Evolutionary conservation across 805 yeast genomes (phyloP).

Genomic region (Zygotorulaspora sp.): DNA sequence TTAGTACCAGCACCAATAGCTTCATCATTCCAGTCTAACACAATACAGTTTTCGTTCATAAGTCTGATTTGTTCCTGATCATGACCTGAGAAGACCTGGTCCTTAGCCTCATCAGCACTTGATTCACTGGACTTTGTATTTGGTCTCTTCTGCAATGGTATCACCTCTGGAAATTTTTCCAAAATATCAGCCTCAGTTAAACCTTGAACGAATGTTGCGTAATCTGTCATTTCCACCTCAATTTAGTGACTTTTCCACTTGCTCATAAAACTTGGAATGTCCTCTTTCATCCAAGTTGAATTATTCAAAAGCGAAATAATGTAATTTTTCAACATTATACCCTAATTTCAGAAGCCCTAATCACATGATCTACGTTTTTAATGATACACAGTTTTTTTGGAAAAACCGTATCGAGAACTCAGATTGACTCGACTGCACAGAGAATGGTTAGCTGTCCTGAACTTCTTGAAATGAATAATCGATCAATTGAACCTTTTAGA

Average conservation of each 20-base stretch:
- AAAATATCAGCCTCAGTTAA: constrained; percentile 49
- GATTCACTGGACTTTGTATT: constrained; percentile 46
- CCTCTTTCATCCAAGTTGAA: no score
- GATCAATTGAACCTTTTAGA: no score
- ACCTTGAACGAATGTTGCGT: constrained; percentile 51
- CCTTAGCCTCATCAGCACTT: constrained; percentile 31
- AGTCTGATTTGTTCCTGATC: constrained; percentile 90
- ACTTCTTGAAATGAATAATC: no score
- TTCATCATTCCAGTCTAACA: constrained; percentile 76
- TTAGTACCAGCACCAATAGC: constrained; percentile 94
- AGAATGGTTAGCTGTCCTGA: constrained; percentile 2
- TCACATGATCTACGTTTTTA: no score
- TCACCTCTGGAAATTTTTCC: constrained; percentile 58
- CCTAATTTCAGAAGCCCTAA: constrained; percentile 1
- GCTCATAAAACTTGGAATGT: no score
- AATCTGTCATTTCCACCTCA: constrained; percentile 35
- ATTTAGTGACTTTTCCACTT: no score
- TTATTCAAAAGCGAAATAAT: no score
- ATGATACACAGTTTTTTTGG: no score
- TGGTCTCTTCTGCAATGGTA: constrained; percentile 55
- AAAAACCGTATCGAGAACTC: neutral
- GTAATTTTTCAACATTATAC: no score
- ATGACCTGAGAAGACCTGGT: constrained; percentile 70
- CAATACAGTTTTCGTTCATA: constrained; percentile 96
- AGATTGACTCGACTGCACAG: neutral